Base-by-base conservation (phyloP, 208 protist genomes). In the Trypanosoma platydactyli region DNA sequence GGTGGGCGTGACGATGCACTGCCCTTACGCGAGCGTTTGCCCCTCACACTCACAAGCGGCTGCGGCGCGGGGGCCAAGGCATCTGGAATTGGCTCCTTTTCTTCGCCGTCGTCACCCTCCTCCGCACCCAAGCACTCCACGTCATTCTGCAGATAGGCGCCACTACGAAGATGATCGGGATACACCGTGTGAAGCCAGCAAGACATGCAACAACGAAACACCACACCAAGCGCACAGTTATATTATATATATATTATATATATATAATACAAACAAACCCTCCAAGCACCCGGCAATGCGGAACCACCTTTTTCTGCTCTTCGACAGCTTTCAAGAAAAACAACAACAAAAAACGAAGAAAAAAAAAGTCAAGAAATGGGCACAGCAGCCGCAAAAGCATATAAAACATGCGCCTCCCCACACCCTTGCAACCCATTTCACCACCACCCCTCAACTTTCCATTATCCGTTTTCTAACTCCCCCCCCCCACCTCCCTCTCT, bases 31-130 rank as follows among this genome's bases (percentile, higher is more conserved):
- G 2, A 41, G 41, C 35, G 35, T n/a, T 18, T 11, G 12, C n/a
- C 18, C 13, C 11, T 3, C 29, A 42, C n/a, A 22, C 5, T 29
- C 16, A 69, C 41, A 33, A 24, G 59, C 16, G 64, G 64, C 64
- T 61, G 52, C 3, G 64, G 64, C 11, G 41, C 38, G 9, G 64
- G 64, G 3, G 42, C 5, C 0, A 61, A 69, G 22, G 12, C 7
- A 53, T 42, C 51, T 6, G 64, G 64, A 20, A 25, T 51, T 15
- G 64, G 64, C 53, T 44, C 64, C 1, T 74, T 59, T 6, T 60
- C 46, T 5, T 58, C 53, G 15, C 57, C 56, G 24, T 41, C 27
- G 1, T 56, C 49, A 3, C 20, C 55, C 5, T 61, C 41, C 3
- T 6, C 6, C 20, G 7, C 41, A 6, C 2, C 42, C n/a, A 33